phyloP scores from a whole-genome alignment of 164 flowering plant genomes.

The Chloranthus sessilifolius region DNA sequence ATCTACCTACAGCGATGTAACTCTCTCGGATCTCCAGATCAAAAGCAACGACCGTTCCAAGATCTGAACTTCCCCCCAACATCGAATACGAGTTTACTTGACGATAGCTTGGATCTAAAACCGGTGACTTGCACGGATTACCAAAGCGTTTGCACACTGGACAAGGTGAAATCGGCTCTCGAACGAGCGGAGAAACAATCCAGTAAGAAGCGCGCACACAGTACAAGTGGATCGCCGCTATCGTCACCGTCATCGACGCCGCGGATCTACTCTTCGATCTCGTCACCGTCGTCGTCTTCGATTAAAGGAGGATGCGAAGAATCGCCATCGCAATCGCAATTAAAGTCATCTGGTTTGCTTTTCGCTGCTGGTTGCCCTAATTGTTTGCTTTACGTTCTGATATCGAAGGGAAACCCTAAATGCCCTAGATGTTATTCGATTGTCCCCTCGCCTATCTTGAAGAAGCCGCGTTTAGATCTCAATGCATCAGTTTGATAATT shows the following conservation, averaged over 20 bases:
- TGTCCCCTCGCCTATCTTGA: conserved; percentile 40
- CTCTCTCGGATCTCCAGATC: conserved; percentile 26
- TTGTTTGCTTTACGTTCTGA: conserved; percentile 67
- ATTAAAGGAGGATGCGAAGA: conserved; percentile 28
- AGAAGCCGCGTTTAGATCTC: conserved; percentile 77
- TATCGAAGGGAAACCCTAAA: conserved; percentile 48
- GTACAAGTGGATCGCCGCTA: conserved; percentile 9
- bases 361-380: conserved; percentile 67
- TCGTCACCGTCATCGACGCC: conserved; percentile 15
- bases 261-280: not conserved
- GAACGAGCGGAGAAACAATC: conserved; percentile 61
- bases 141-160: conserved; percentile 84
- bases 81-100: conserved; percentile 21
- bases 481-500: conserved; percentile 55
- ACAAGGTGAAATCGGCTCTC: conserved; percentile 83
- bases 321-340: conserved; percentile 3
- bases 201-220: conserved; percentile 28
- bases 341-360: conserved; percentile 10
- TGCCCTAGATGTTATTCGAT: conserved; percentile 62
- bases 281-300: conserved; percentile 39
- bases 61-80: conserved; percentile 21
- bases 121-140: conserved; percentile 35
- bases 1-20: conserved; percentile 57
- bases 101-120: conserved; percentile 51
- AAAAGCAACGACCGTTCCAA: conserved; percentile 8